phyloP scores from a whole-genome alignment of 805 yeast species.

The Metschnikowia noctiluminum region DNA sequence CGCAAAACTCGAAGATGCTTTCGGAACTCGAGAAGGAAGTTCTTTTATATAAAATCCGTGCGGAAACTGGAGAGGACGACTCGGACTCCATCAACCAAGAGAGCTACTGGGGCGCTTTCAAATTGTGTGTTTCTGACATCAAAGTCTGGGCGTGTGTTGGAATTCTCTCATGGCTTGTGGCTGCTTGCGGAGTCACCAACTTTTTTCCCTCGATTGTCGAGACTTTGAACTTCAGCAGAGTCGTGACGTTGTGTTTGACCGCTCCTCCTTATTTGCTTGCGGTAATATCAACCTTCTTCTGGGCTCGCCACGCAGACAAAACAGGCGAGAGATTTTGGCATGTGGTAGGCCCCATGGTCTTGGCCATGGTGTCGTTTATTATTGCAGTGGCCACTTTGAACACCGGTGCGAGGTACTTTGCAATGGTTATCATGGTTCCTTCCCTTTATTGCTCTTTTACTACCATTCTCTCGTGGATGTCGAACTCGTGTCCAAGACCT shows the following conservation, averaged over 20 bases:
- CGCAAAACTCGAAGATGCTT: constrained; percentile 47
- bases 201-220: constrained; percentile 60
- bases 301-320: constrained; percentile 56
- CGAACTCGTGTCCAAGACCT: constrained; percentile 55
- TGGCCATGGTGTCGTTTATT: constrained; percentile 45
- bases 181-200: constrained; percentile 59
- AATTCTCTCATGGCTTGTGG: constrained; percentile 45
- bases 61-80: constrained; percentile 41
- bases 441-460: constrained; percentile 54
- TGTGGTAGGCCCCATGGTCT: constrained; percentile 39
- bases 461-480: constrained; percentile 52
- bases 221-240: constrained; percentile 49
- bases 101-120: constrained; percentile 34
- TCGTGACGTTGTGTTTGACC: constrained; percentile 52
- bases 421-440: constrained; percentile 60
- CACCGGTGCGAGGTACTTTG: constrained; percentile 55
- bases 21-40: constrained; percentile 44
- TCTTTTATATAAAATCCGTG: constrained; percentile 37
- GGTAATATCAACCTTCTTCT: constrained; percentile 46
- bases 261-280: constrained; percentile 59
- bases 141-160: constrained; percentile 49
- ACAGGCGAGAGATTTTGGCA: constrained; percentile 55
- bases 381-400: constrained; percentile 49
- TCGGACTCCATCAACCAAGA: constrained; percentile 34
- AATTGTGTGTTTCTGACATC: constrained; percentile 36